Percentiles rank a stretch among this genome's conserved stretches.
phyloP scores from a whole-genome alignment of 176 grass and related monocot genomes.

The Saccharum officinarum region DNA sequence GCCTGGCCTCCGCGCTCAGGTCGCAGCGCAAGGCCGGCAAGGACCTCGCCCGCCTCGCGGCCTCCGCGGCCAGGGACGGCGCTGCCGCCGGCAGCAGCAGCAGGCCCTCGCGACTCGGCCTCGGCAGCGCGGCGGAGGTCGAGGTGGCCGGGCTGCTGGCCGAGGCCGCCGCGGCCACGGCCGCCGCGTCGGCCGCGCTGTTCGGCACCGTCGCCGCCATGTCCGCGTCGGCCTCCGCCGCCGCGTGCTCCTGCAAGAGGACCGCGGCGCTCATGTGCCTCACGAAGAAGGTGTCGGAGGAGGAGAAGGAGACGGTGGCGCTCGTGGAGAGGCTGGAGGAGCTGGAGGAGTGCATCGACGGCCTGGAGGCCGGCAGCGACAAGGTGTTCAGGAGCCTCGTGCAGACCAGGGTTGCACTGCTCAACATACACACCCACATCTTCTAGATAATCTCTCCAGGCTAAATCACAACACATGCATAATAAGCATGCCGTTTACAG shows the following conservation, averaged over 20 bases:
- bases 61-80: neutral
- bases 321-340: conserved; percentile 61
- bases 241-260: conserved; percentile 29
- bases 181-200: conserved; percentile 37
- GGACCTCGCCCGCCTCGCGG: conserved; percentile 48
- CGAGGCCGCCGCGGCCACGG: conserved; percentile 49
- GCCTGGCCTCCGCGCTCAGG: conserved; percentile 31
- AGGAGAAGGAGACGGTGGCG: conserved; percentile 34
- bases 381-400: conserved; percentile 71
- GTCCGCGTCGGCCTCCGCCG: conserved; percentile 29
- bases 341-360: conserved; percentile 56
- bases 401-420: conserved; percentile 64
- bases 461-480: neutral
- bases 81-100: neutral
- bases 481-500: neutral
- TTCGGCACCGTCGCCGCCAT: conserved; percentile 48
- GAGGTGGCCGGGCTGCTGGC: conserved; percentile 51
- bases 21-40: conserved; percentile 47
- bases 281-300: conserved; percentile 24
- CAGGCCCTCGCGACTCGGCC: neutral
- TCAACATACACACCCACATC: conserved; percentile 75
- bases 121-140: conserved; percentile 17
- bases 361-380: conserved; percentile 59
- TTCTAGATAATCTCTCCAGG: neutral
- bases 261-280: conserved; percentile 39